Percentiles rank a stretch among this genome's conserved stretches.
Conservation (phyloP, 208 protist species). For the Leishmania major region DNA sequence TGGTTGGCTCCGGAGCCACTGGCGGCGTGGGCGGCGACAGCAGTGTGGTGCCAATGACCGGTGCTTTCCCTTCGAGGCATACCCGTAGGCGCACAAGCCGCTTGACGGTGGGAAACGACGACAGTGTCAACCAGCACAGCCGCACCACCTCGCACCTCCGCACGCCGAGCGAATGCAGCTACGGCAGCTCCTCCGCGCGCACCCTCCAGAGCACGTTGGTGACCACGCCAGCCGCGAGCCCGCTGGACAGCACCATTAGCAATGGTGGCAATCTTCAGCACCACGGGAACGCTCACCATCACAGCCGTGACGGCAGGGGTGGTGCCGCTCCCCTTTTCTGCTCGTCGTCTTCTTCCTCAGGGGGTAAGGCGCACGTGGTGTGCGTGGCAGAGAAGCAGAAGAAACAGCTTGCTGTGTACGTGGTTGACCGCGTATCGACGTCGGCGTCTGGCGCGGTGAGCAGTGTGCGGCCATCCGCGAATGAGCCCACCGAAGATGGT, state of each 20-base stretch:
- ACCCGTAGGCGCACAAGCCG: neutral
- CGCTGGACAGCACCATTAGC: neutral
- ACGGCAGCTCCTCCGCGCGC: conserved; percentile 9
- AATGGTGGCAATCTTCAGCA: neutral
- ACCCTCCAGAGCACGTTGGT: conserved; percentile 8
- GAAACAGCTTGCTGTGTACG: conserved; percentile 31
- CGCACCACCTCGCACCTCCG: conserved; percentile 15
- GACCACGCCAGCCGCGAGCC: neutral
- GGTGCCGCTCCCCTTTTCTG: neutral
- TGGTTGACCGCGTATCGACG: conserved; percentile 26
- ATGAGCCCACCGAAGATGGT: neutral
- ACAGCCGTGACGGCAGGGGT: neutral
- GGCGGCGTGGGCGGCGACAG: neutral
- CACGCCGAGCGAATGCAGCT: conserved; percentile 26
- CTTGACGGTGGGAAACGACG: neutral
- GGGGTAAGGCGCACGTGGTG: conserved; percentile 15
- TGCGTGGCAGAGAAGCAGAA: conserved; percentile 30
- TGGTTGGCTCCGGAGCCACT: neutral
- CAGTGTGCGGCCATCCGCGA: neutral
- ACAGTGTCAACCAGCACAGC: conserved; percentile 7
- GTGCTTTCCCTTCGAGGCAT: neutral
- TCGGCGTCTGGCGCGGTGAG: conserved; percentile 5
- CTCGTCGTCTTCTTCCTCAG: neutral
- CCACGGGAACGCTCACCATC: neutral
- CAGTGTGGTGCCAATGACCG: neutral